Conservation (phyloP, 495 filamentous ascomycete genomes). For the Trichoderma reesei region DNA sequence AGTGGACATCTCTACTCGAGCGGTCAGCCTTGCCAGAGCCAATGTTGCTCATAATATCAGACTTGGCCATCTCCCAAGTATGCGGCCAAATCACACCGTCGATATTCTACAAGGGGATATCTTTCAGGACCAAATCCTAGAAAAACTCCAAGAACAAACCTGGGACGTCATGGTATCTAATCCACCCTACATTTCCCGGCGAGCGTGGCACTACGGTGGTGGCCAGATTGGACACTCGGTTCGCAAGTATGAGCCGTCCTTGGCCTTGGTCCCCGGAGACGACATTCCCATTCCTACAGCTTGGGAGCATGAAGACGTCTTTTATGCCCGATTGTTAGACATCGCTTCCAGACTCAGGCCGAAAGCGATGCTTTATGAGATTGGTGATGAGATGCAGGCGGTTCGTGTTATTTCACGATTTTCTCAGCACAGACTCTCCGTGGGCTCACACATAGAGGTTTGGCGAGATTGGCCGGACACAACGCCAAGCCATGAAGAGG, state of each 20-base stretch:
- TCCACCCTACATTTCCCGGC: conserved; percentile 77
- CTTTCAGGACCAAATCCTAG: conserved; percentile 27
- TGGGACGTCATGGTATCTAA: conserved; percentile 78
- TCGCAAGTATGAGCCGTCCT: conserved; percentile 64
- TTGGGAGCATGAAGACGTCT: conserved; percentile 41
- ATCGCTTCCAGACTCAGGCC: conserved; percentile 28
- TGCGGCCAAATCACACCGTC: conserved; percentile 17
- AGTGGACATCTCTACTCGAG: conserved; percentile 50
- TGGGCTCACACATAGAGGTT: conserved; percentile 31
- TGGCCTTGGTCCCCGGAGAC: conserved; percentile 57
- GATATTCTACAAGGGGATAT: conserved; percentile 47
- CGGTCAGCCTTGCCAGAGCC: conserved; percentile 49
- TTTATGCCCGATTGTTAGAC: conserved; percentile 45
- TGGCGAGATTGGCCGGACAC: conserved; percentile 42
- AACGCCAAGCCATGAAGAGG: not conserved
- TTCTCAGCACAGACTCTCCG: conserved; percentile 14
- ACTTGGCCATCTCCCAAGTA: not conserved
- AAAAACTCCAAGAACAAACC: not conserved
- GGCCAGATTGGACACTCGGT: conserved; percentile 48
- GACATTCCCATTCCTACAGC: not conserved
- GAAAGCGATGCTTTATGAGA: conserved; percentile 45
- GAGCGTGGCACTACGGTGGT: conserved; percentile 36
- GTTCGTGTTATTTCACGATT: conserved; percentile 41
- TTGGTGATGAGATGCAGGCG: conserved; percentile 51
- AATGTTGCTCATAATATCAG: conserved; percentile 50